Conservation (phyloP, 139 green algal genomes). For the Eudorina sp. region DNA sequence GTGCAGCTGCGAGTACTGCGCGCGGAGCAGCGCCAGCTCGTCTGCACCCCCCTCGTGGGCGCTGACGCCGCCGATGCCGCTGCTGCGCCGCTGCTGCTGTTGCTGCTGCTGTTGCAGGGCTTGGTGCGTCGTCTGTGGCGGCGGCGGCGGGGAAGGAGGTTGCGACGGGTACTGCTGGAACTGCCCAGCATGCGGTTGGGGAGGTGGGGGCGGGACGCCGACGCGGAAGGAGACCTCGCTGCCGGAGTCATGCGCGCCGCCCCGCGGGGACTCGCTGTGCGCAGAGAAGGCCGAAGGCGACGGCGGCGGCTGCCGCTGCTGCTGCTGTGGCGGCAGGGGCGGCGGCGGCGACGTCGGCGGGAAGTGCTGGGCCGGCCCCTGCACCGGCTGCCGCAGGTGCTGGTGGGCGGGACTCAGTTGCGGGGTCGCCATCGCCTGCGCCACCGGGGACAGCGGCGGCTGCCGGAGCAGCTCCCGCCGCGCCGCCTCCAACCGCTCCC, state of each 20-base stretch:
- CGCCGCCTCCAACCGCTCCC: neutral
- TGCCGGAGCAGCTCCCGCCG: conserved; percentile 3
- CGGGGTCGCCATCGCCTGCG: too few species aligned
- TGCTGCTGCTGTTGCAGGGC: neutral
- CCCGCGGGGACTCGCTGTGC: neutral
- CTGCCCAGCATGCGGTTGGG: neutral
- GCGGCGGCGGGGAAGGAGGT: neutral
- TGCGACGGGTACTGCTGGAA: neutral
- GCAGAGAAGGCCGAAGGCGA: too few species aligned
- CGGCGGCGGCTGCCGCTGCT: neutral
- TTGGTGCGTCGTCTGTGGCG: neutral
- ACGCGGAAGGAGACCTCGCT: neutral
- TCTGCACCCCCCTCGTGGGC: neutral
- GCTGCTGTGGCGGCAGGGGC: neutral
- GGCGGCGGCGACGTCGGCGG: neutral
- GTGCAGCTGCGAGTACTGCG: conserved; percentile 22
- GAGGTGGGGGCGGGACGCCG: neutral
- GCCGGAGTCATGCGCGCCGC: neutral
- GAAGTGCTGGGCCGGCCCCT: too few species aligned
- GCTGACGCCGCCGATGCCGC: neutral
- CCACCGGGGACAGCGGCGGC: neutral
- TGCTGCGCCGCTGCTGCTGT: neutral
- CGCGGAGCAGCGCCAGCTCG: conserved; percentile 6
- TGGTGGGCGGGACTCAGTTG: too few species aligned
- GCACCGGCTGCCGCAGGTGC: too few species aligned